A percentile compares a stretch with the other conserved stretches of the same genome.
These are phyloP conservation scores for Fusarium nisikadoi DNA, from an alignment of 2,329 filamentous ascomycete genomes.

Conservation along the genomic window DNA sequence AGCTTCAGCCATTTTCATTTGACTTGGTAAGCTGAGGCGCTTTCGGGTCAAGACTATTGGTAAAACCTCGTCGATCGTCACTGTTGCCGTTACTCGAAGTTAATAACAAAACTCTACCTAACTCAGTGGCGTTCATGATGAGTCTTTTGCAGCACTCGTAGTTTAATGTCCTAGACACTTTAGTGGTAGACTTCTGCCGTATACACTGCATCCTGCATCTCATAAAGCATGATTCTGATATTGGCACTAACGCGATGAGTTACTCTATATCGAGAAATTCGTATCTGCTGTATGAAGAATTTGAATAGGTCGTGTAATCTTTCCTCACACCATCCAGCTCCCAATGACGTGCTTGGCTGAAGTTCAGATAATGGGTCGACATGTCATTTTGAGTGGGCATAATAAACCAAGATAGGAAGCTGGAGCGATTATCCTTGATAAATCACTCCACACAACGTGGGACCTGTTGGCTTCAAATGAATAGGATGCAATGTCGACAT, in stretches of 20 bases:
- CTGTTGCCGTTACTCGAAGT: no score
- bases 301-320: not conserved
- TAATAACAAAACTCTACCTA: not conserved
- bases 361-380: not conserved
- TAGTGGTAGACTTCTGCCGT: not conserved
- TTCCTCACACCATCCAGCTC: not conserved
- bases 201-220: not conserved
- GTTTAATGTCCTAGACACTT: not conserved
- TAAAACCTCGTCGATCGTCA: not conserved
- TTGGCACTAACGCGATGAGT: rapidly evolving
- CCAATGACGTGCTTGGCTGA: not conserved
- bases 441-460: not conserved
- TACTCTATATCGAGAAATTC: not conserved
- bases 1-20: not conserved
- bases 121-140: not conserved
- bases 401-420: conserved; percentile 1
- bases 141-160: not conserved
- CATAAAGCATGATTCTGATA: not conserved
- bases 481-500: not conserved
- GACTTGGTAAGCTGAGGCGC: not conserved
- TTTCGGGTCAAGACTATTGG: not conserved
- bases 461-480: not conserved
- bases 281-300: not conserved
- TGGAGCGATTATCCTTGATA: not conserved
- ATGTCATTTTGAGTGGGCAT: not conserved